Base-by-base conservation (phyloP, 1,284 basidiomycete species). In the Cryptococcus floricola region DNA sequence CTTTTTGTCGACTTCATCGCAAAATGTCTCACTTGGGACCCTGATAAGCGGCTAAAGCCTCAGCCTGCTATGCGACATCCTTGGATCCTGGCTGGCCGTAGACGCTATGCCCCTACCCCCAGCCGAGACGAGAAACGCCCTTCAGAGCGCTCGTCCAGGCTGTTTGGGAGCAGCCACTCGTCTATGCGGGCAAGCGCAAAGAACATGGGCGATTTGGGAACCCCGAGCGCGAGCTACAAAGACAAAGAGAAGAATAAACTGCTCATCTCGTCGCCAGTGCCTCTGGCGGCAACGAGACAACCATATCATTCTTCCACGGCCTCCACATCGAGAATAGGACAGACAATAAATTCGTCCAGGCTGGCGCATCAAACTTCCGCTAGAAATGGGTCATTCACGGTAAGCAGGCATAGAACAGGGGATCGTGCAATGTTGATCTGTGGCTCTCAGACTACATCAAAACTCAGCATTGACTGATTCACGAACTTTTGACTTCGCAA, bases 11-110 rank as follows among this genome's bases (percentile, higher is more conserved):
- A 83, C 67, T 83, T 99, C 71, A 89, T 98, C 62, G 82, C 89
- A 3, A 97, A 95, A 74, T 99, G 96, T 77, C 81, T 99, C 25
- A 84, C 90, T 14, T 99, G 95, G 96, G 96, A 99, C 78, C 96
- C 96, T 1, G 95, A 98, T 70, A 84, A 91, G 56, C 84, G 96
- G 41, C 82, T 99, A 71, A 98, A 97, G 76, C 95, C 95, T 2
- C 90, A 94, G 65, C 84, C 88, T 14, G 95, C 96, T 1, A 79
- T 94, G 78, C 85, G 90, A n/a, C 92, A 95, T 77, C 88, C 89
- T 10, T 96, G 92, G 79, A 82, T 94, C 57, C 81, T 86, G 23
- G 83, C 84, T 18, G 60, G 57, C n/a, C 45, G 54, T 10, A 62
- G 50, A 31, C 57, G 57, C 14, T 50, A 56, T 31, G 52, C 54